Conservation (phyloP, 805 yeast species). For the Yamadazyma tumulicola region DNA sequence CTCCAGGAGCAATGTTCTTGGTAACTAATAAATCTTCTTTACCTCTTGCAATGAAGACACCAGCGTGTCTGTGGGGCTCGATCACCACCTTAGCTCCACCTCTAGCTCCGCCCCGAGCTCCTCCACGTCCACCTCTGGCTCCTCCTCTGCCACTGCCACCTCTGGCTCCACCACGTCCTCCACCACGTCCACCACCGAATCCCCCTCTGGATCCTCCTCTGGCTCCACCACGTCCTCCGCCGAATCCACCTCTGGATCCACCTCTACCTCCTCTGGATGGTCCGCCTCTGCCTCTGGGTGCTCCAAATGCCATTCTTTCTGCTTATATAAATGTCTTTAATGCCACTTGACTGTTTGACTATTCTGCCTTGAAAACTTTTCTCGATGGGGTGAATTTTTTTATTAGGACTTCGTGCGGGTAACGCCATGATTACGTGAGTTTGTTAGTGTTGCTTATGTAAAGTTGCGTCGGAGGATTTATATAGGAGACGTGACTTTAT, state of each 20-base stretch:
- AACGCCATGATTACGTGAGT: not conserved
- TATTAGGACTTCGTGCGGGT: not conserved
- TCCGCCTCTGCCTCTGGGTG: constrained; percentile 63
- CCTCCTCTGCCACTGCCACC: constrained; percentile 46
- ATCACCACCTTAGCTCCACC: constrained; percentile 96
- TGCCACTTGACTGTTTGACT: not conserved
- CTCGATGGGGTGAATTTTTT: constrained; percentile 1
- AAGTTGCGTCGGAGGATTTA: constrained; percentile 6
- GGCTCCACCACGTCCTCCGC: constrained; percentile 59
- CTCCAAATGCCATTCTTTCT: constrained; percentile 79
- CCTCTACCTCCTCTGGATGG: constrained; percentile 42
- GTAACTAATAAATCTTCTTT: constrained; percentile 98
- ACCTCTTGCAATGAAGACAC: constrained; percentile 99
- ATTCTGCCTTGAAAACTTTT: constrained; percentile 1
- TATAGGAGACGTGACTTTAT: not conserved
- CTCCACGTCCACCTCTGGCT: constrained; percentile 61
- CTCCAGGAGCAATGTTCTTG: constrained; percentile 97
- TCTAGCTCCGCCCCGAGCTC: constrained; percentile 75
- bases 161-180: constrained; percentile 34
- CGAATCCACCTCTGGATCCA: constrained; percentile 46
- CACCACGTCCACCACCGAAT: constrained; percentile 27
- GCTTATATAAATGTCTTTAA: not conserved
- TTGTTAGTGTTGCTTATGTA: constrained; percentile 6
- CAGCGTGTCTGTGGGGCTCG: constrained; percentile 98
- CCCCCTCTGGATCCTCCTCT: constrained; percentile 45